Evolutionary conservation across 1,284 basidiomycete genomes (phyloP).

Genomic region (Ganoderma meredithae): DNA sequence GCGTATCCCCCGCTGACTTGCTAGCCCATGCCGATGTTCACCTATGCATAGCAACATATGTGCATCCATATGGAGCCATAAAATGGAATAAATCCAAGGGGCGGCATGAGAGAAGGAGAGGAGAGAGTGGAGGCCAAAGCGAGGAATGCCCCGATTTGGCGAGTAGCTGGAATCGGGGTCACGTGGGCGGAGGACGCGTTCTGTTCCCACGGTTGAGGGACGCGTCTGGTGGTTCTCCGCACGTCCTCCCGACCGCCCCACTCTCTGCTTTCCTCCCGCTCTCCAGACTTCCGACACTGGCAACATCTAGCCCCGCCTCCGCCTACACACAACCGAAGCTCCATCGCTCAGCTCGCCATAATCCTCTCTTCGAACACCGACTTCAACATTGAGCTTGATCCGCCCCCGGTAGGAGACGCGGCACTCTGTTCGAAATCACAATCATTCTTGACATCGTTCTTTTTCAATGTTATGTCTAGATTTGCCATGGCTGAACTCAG

Average conservation of each 20-base stretch:
- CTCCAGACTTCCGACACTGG: not conserved
- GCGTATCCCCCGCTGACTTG: too few species aligned
- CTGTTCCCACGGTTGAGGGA: conserved; percentile 31
- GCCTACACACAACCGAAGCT: not conserved
- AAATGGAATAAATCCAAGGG: not conserved
- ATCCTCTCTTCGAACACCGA: not conserved
- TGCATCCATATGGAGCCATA: not conserved
- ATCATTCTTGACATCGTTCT: not conserved
- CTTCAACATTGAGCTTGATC: not conserved
- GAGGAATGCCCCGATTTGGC: conserved; percentile 10
- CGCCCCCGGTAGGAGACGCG: not conserved
- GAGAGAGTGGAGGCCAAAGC: not conserved
- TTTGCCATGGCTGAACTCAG: conserved; percentile 35
- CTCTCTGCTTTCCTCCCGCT: conserved; percentile 2
- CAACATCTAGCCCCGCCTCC: not conserved
- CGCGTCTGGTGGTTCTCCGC: conserved; percentile 20
- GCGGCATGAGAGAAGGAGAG: not conserved
- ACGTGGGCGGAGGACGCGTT: conserved; percentile 29
- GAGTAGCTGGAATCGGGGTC: conserved; percentile 18
- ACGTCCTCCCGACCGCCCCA: conserved; percentile 11
- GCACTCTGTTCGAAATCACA: not conserved
- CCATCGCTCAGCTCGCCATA: not conserved
- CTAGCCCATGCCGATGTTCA: not conserved
- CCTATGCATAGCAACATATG: not conserved
- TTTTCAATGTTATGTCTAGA: not conserved